Percentiles rank a stretch among this genome's conserved stretches.
These are phyloP conservation scores for Haplosporangium gracile DNA, from an alignment of 192 early-diverging fungal genomes.

Conservation along the genomic window DNA sequence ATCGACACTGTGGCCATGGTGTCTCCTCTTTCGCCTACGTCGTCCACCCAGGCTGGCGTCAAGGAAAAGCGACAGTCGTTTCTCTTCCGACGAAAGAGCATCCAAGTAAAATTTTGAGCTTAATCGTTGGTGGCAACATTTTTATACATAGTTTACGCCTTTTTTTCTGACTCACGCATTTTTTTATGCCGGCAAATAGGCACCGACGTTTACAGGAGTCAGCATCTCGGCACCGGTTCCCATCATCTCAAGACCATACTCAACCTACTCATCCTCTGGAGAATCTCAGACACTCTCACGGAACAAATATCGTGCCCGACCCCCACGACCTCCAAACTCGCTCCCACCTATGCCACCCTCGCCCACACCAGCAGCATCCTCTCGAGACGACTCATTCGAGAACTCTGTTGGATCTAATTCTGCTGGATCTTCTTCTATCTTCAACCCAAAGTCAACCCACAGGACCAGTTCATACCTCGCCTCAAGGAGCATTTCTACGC, in stretches of 20 bases:
- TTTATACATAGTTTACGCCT: background rate
- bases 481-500: constrained; percentile 20
- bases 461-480: constrained; percentile 29
- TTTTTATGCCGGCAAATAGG: background rate
- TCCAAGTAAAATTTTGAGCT: constrained; percentile 14
- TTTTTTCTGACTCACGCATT: background rate
- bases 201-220: constrained; percentile 5
- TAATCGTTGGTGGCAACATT: background rate
- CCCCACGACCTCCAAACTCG: constrained; percentile 21
- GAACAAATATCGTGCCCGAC: constrained; percentile 37
- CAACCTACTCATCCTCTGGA: constrained; percentile 13
- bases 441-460: background rate
- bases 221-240: constrained; percentile 41
- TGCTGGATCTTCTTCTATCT: background rate
- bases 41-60: constrained; percentile 1
- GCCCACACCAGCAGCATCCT: background rate
- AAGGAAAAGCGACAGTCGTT: constrained; percentile 30
- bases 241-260: constrained; percentile 18
- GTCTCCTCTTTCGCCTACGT: background rate
- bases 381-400: background rate
- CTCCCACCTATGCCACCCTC: constrained; percentile 40
- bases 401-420: background rate
- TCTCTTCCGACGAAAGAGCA: constrained; percentile 16
- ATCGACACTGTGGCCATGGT: background rate
- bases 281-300: constrained; percentile 21